phyloP scores from a whole-genome alignment of 2,329 filamentous ascomycete genomes.

The Diaporthe helianthi region DNA sequence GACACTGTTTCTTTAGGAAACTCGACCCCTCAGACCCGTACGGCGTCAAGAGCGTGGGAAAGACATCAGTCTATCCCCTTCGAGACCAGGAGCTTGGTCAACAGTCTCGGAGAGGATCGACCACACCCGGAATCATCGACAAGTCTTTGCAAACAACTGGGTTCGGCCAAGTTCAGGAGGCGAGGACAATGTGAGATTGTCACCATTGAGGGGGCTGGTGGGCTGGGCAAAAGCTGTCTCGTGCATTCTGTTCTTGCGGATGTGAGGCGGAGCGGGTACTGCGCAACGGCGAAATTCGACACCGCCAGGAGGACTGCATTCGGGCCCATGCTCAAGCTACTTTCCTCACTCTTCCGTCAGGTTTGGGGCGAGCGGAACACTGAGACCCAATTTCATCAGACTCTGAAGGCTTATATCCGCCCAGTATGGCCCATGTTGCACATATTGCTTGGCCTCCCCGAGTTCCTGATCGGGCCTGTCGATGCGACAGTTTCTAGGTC shows the following conservation, averaged over 20 bases:
- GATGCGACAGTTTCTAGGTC: constrained; percentile 48
- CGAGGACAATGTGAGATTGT: constrained; percentile 70
- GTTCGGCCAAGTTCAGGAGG: constrained; percentile 64
- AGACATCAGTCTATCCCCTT: constrained; percentile 58
- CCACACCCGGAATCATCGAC: constrained; percentile 53
- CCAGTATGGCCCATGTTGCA: constrained; percentile 71
- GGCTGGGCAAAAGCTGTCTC: constrained; percentile 70
- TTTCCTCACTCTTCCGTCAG: constrained; percentile 72
- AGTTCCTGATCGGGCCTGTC: constrained; percentile 69
- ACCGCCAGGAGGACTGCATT: constrained; percentile 66
- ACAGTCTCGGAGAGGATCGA: constrained; percentile 52
- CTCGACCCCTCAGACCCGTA: constrained; percentile 47
- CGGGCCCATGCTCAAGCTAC: constrained; percentile 67
- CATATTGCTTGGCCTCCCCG: constrained; percentile 66
- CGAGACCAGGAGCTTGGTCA: constrained; percentile 55
- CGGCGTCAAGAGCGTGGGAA: constrained; percentile 56
- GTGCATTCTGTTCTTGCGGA: constrained; percentile 69
- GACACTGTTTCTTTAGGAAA: constrained; percentile 57
- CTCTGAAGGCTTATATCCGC: constrained; percentile 66
- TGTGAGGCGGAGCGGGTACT: constrained; percentile 67
- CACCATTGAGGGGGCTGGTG: constrained; percentile 66
- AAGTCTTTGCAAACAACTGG: constrained; percentile 61
- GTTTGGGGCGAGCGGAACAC: constrained; percentile 72
- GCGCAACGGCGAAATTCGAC: constrained; percentile 71
- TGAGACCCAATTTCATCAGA: constrained; percentile 67